Percentiles rank a stretch among this genome's conserved stretches.
Conservation (phyloP, 2,329 filamentous ascomycete species). For the Talaromyces sp. region DNA sequence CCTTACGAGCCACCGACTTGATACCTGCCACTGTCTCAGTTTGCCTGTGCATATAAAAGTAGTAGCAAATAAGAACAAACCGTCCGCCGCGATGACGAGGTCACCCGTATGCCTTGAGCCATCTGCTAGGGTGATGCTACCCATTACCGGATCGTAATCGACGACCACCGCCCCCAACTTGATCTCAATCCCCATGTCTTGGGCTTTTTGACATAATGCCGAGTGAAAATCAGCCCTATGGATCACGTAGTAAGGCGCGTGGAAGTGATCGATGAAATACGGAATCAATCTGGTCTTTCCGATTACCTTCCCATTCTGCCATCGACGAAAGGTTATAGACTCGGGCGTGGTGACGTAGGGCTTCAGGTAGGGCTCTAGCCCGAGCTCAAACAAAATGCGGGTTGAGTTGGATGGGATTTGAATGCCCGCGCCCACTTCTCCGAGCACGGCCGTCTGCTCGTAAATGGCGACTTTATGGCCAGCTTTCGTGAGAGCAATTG, state of each 20-base stretch:
- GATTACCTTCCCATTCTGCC: constrained; percentile 24
- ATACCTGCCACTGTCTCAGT: not conserved
- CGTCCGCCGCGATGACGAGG: constrained; percentile 8
- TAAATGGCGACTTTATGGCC: constrained; percentile 25
- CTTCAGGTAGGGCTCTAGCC: constrained; percentile 20
- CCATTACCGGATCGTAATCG: not conserved
- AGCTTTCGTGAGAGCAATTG: not conserved
- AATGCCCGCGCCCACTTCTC: constrained; percentile 25
- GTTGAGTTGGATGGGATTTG: constrained; percentile 26
- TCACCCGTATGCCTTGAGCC: not conserved
- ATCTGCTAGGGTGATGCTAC: not conserved
- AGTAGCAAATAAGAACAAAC: not conserved
- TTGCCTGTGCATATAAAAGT: not conserved
- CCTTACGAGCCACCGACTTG: constrained; percentile 5
- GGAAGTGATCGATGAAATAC: constrained; percentile 16
- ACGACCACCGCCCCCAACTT: constrained; percentile 1
- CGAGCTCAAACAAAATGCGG: constrained; percentile 20
- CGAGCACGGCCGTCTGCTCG: constrained; percentile 33
- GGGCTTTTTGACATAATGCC: not conserved
- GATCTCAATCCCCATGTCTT: constrained; percentile 8
- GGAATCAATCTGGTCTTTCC: constrained; percentile 1
- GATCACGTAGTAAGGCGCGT: constrained; percentile 38
- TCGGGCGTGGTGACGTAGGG: constrained; percentile 21
- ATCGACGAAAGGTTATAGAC: constrained; percentile 21
- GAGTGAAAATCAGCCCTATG: constrained; percentile 48